A percentile compares a stretch with the other conserved stretches of the same genome.
phyloP scores from a whole-genome alignment of 371 early-diverging fungal species.

The Fennellomyces sp. region DNA sequence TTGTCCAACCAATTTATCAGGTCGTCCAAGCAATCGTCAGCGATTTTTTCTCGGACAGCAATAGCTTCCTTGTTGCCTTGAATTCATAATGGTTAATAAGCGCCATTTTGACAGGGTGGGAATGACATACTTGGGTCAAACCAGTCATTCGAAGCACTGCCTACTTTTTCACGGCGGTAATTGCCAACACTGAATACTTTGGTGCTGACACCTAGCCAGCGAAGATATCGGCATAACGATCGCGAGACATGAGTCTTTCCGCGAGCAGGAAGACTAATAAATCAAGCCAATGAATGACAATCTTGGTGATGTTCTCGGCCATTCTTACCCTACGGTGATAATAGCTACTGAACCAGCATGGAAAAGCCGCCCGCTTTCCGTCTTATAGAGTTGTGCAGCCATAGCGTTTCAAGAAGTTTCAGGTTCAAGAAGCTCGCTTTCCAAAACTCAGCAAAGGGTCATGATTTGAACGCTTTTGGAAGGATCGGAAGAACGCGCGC shows the following conservation, averaged over 20 bases:
- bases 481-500: too few species aligned
- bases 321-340: constrained; percentile 78
- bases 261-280: constrained; percentile 77
- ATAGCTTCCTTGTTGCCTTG: constrained; percentile 67
- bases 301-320: too few species aligned
- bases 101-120: not conserved
- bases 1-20: constrained; percentile 81
- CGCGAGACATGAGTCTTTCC: constrained; percentile 90
- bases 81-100: too few species aligned
- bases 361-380: constrained; percentile 43
- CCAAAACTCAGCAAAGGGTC: too few species aligned
- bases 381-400: constrained; percentile 29
- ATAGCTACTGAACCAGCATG: constrained; percentile 85
- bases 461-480: not conserved
- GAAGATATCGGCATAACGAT: constrained; percentile 90
- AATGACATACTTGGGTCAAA: constrained; percentile 79
- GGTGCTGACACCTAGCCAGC: constrained; percentile 94
- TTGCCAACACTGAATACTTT: constrained; percentile 98
- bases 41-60: constrained; percentile 59
- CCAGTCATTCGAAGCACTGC: constrained; percentile 78
- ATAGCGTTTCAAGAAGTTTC: too few species aligned
- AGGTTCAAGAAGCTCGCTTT: too few species aligned
- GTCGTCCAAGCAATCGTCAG: constrained; percentile 83
- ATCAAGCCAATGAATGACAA: not conserved
- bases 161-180: constrained; percentile 87